Evolutionary conservation across 2,329 filamentous ascomycete species (phyloP), one percentile per base, ranked within the genome.

Genomic region (Epichloe bromicola): DNA sequence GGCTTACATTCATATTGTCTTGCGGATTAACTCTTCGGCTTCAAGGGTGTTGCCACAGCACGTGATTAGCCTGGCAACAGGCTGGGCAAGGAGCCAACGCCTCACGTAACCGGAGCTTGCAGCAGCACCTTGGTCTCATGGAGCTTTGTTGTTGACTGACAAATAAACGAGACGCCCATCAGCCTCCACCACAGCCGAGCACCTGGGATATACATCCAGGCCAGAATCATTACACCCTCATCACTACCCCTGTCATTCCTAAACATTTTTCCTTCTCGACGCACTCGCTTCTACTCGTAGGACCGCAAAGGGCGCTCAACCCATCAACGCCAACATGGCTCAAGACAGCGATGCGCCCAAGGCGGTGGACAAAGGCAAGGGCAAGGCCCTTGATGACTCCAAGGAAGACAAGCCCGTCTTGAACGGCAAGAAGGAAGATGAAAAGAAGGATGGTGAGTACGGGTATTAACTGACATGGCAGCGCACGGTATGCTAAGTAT

Each of bases 331-430:
- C 68, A 76, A 70, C 72, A 95, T 97, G 93, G 90, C 90, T 73
- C 87, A 95, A 77, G 88, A 94, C 72, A 88, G 85, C 74, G 87
- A 95, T 73, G 79, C 84, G 76, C 78, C 86, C 69, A 87, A 86
- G 71, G 75, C 85, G 67, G 79, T 82, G 68, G 88, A 95, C 72
- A 97, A 97, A 79, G 90, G 89, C 72, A 98, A 98, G 78, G 91
- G 82, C 67, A 98, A 97, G 76, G 88, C 84, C 56, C 76, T 83
- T 55, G 83, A 88, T 53, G 79, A 80, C 61, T 74, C 79, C 54
- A 81, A 82, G 64, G 80, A 86, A 62, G 85, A 82, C 53, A 88
- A 88, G 73, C 68, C 77, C 46, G 68, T 79, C 59, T 71, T 76
- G 50, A 86, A 89, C 65, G 85, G 83, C 59, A 86, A 86, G 74